Evolutionary conservation across 441 rosid genomes (phyloP), one percentile per base, ranked within the genome.

Genomic region (Bocquillonia castaneifolia): DNA sequence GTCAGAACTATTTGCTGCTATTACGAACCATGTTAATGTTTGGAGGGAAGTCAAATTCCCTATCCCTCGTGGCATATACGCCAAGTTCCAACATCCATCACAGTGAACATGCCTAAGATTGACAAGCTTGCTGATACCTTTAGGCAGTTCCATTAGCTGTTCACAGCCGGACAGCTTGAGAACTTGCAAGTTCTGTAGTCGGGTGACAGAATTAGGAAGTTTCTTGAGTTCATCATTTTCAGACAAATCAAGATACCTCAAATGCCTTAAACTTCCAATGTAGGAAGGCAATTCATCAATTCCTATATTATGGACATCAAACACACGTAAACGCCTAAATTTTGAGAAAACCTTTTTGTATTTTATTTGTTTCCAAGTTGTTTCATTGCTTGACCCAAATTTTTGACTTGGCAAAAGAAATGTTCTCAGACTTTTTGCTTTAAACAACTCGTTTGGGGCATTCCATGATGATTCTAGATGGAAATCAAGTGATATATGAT

Each of bases 61-160:
- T 14, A 80, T 22, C n/a, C 77, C 78, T 1, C 45, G 2, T 7
- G 78, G 79, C 75, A 74, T 66, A 17, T 58, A 50, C 3, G 12
- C 69, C n/a, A 80, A 54, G 1, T 3, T 9, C 7, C 1, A 5
- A 64, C 78, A 80, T 7, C 72, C 42, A 6, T 68, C 72, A 55
- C n/a, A 40, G 5, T 37, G 17, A 15, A 80, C 72, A 60, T 53
- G 63, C 58, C 61, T 60, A 3, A 80, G 80, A 56, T 29, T 80
- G 3, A 56, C 28, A 47, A 71, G n/a, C 17, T 71, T 54, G 10
- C 6, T 22, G 8, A 75, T 48, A 29, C 37, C 72, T 26, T 4
- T 44, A 0, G 79, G 81, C 34, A 78, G 29, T 65, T 48, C 47
- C 12, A 20, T 28, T 12, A 78, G 76, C 12, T 25, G 6, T 0